Evolutionary conservation across 2,329 filamentous ascomycete genomes (phyloP), one percentile per base, ranked within the genome.

Genomic region (Plectosphaerella plurivora): DNA sequence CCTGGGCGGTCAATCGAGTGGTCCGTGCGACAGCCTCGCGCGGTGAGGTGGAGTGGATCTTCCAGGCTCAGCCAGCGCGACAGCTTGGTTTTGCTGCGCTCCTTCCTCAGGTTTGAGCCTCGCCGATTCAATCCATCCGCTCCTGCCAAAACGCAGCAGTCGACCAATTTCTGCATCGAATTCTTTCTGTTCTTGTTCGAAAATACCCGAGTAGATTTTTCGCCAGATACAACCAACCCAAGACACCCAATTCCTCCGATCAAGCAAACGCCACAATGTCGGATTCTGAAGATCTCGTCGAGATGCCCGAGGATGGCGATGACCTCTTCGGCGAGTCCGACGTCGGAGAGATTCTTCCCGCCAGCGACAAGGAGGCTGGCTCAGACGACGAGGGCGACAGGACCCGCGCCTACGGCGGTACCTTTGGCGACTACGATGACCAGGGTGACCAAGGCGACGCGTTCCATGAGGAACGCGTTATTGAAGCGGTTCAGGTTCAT

Each of bases 401-500:
- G 18, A 36, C 39, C 0, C 48, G 36, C 22, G 48, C 37, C 24
- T 15, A 35, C 11, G 46, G 25, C 18, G 69, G 72, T 42, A 56
- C 62, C 55, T 59, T 70, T 59, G 56, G 72, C 11, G 73, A 76
- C 45, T 72, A 77, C 6, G 69, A 73, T 10, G 73, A 74, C 14
- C 73, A 75, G 49, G 28, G 28, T 10, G 68, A 68, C 47, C 68
- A 71, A 51, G 22, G 47, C 14, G 42, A 35, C 5, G 45, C 53
- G 12, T 55, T 48, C 35, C 71, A 75, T 52, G 73, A 75, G 55
- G 73, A 82, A 58, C 79, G 79, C 58, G 73, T 82, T 50, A 78
- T 88, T 50, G 79, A 84, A 70, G 83, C 84, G 49, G 74, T 86
- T 46, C 79, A 82, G 46, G 72, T 91, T 46, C 84, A 81, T 61